Evolutionary conservation across 768 basidiomycete genomes (phyloP).

Genomic region (Kwoniella mangroviensis): DNA sequence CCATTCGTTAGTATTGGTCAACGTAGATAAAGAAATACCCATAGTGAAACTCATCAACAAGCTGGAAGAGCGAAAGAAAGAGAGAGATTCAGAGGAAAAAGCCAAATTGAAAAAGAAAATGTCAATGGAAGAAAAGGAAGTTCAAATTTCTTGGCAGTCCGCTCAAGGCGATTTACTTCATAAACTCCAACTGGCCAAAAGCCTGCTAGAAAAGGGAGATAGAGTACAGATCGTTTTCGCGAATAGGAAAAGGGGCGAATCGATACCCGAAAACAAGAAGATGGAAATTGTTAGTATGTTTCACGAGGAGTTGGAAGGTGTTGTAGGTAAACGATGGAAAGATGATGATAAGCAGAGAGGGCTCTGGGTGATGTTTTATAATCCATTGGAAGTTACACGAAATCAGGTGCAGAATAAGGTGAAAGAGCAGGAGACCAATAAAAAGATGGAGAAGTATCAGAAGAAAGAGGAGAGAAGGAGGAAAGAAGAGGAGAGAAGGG

Average conservation of each 20-base stretch:
- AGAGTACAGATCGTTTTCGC: slow-evolving; percentile 49
- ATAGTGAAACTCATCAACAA: slow-evolving; percentile 48
- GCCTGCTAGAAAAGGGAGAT: slow-evolving; percentile 47
- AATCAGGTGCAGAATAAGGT: slow-evolving; percentile 37
- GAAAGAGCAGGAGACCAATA: slow-evolving; percentile 34
- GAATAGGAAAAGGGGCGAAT: slow-evolving; percentile 26
- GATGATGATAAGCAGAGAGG: slow-evolving; percentile 42
- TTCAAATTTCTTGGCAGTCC: slow-evolving; percentile 55
- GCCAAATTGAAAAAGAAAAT: slow-evolving; percentile 29
- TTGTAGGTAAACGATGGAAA: slow-evolving; percentile 41
- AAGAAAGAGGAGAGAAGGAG: slow-evolving; percentile 46
- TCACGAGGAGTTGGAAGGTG: slow-evolving; percentile 38
- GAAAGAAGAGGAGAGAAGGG: slow-evolving; percentile 47
- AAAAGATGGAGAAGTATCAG: slow-evolving; percentile 43
- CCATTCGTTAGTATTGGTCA: slow-evolving; percentile 45
- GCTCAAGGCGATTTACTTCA: slow-evolving; percentile 49
- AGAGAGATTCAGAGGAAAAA: slow-evolving; percentile 33
- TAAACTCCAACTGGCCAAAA: slow-evolving; percentile 43
- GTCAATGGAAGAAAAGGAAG: slow-evolving; percentile 48
- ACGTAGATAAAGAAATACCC: slow-evolving; percentile 32
- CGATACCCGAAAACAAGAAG: slow-evolving; percentile 31
- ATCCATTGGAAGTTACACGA: slow-evolving; percentile 27
- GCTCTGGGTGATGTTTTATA: slow-evolving; percentile 31
- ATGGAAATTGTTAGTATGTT: slow-evolving; percentile 41
- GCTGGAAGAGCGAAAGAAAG: slow-evolving; percentile 34